These are phyloP conservation scores for Forsythia viridissima DNA, from an alignment of 257 asterid species.

Conservation along the genomic window DNA sequence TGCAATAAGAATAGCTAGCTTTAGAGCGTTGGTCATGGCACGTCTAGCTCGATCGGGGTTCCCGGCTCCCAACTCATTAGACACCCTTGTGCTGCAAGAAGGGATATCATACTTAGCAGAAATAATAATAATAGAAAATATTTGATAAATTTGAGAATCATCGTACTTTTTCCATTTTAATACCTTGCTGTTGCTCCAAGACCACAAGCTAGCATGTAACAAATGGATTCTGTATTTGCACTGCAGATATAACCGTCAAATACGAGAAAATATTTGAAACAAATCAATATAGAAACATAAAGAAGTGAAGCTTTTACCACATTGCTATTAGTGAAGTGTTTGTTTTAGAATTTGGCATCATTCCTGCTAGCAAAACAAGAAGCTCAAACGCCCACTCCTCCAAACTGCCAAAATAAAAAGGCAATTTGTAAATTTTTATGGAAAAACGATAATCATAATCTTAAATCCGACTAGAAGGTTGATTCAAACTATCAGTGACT, in stretches of 20 bases:
- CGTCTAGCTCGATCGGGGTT: conserved; percentile 18
- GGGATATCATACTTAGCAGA: background rate
- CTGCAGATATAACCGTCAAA: background rate
- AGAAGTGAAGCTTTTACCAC: conserved; percentile 8
- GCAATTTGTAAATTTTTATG: no score
- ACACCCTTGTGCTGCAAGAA: conserved; percentile 27
- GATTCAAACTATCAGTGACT: no score
- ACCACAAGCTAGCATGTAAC: conserved; percentile 22
- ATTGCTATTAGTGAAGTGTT: conserved; percentile 25
- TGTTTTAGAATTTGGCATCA: conserved; percentile 27
- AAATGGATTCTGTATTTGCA: conserved; percentile 20
- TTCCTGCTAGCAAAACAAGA: conserved; percentile 33
- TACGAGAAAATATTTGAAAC: background rate
- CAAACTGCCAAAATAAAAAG: conserved; percentile 2
- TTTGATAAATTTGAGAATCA: background rate
- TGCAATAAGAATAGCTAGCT: conserved; percentile 18
- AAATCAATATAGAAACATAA: background rate
- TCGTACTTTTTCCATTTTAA: background rate
- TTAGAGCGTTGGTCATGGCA: conserved; percentile 21
- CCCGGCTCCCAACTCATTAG: conserved; percentile 30
- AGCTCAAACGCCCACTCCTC: conserved; percentile 31
- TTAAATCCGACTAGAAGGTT: no score
- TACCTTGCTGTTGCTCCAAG: conserved; percentile 23
- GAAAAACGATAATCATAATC: no score
- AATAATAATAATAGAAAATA: conserved; percentile 22